Conservation (phyloP, 495 filamentous ascomycete species). For the Lasiosphaeris hirsuta region DNA sequence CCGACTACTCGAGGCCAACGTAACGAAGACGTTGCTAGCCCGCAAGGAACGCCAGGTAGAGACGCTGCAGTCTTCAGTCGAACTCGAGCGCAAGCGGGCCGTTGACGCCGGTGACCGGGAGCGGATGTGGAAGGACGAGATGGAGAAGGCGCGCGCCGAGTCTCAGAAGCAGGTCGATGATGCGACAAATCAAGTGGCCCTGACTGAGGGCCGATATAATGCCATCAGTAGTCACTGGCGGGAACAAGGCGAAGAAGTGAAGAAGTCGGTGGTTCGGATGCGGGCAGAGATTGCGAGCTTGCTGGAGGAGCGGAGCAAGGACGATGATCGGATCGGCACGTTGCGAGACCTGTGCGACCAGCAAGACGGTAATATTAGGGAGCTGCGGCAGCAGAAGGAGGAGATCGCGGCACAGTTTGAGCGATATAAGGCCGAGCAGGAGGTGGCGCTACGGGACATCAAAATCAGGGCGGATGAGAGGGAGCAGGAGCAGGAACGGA, state of each 20-base stretch:
- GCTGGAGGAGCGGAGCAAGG: conserved; percentile 48
- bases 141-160: conserved; percentile 59
- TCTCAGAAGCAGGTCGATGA: conserved; percentile 62
- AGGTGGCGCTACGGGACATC: conserved; percentile 54
- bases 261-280: conserved; percentile 51
- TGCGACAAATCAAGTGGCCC: conserved; percentile 51
- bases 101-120: conserved; percentile 57
- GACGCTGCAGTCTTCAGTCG: conserved; percentile 62
- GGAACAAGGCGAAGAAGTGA: conserved; percentile 59
- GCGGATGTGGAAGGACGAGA: conserved; percentile 55
- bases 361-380: conserved; percentile 62
- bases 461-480: conserved; percentile 52
- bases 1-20: conserved; percentile 65
- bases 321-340: conserved; percentile 55
- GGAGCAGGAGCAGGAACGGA: conserved; percentile 52
- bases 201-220: conserved; percentile 65
- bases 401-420: conserved; percentile 55
- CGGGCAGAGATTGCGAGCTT: conserved; percentile 47
- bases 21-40: conserved; percentile 65
- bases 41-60: conserved; percentile 80
- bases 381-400: conserved; percentile 57
- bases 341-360: conserved; percentile 66
- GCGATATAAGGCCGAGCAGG: conserved; percentile 61
- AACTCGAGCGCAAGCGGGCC: conserved; percentile 64
- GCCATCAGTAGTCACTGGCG: conserved; percentile 64